Percentiles rank a stretch among this genome's conserved stretches.
Evolutionary conservation across 2,329 filamentous ascomycete species (phyloP).

Genomic region (Myriosclerotinia duriaeana): DNA sequence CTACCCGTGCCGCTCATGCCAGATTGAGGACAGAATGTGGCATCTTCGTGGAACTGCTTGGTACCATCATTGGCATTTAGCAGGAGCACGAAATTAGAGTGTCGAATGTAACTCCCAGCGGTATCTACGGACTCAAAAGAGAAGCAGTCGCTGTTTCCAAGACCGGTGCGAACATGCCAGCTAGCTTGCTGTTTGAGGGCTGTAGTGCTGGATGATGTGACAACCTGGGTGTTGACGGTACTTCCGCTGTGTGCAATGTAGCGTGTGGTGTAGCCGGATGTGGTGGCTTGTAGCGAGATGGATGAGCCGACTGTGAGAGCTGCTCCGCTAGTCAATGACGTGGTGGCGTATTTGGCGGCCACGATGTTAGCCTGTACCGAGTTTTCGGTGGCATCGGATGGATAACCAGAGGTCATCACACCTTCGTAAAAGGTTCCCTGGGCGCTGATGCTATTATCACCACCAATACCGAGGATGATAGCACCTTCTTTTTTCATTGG

Average conservation of each 20-base stretch:
- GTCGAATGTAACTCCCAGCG: constrained; percentile 58
- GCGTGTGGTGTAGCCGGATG: constrained; percentile 52
- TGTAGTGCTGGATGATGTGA: constrained; percentile 51
- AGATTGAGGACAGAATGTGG: constrained; percentile 59
- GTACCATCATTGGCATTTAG: constrained; percentile 53
- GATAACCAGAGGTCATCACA: constrained; percentile 62
- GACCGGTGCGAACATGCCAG: constrained; percentile 55
- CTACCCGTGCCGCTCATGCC: constrained; percentile 52
- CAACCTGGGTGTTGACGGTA: constrained; percentile 55
- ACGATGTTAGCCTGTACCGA: constrained; percentile 59
- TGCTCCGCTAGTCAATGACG: constrained; percentile 49
- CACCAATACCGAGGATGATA: constrained; percentile 69
- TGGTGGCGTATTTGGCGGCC: constrained; percentile 56
- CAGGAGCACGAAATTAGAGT: constrained; percentile 53
- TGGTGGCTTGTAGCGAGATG: constrained; percentile 56
- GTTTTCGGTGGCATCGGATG: constrained; percentile 58
- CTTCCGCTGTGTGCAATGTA: constrained; percentile 55
- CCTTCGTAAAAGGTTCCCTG: constrained; percentile 67
- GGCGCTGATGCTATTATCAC: constrained; percentile 55
- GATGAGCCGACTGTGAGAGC: constrained; percentile 50
- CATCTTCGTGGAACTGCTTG: constrained; percentile 59
- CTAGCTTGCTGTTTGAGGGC: constrained; percentile 53
- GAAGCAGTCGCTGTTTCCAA: constrained; percentile 56
- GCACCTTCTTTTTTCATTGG: constrained; percentile 65
- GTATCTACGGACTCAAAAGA: constrained; percentile 62